Evolutionary conservation across 768 basidiomycete species (phyloP).

Genomic region (Termitomyces sp.): DNA sequence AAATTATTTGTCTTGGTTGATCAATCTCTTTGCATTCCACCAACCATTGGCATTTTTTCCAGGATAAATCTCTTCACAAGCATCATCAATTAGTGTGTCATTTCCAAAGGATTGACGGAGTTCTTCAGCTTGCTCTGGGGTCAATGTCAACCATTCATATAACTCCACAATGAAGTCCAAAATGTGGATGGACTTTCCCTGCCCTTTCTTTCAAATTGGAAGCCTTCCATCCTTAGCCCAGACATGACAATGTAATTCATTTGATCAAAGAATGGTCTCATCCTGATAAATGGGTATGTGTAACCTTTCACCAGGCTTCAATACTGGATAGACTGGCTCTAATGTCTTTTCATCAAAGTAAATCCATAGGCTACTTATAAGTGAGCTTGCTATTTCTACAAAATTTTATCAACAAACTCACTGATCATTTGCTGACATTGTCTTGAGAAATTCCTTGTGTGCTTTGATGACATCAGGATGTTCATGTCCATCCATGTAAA

Average conservation of each 20-base stretch:
- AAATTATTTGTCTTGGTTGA: constrained; percentile 6
- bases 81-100: constrained; percentile 11
- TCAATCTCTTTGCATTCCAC: constrained; percentile 19
- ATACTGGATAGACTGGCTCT: background rate
- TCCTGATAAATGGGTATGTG: background rate
- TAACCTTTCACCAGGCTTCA: background rate
- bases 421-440: constrained; percentile 2
- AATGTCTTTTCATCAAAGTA: background rate
- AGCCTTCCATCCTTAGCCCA: constrained; percentile 1
- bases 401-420: background rate
- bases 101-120: background rate
- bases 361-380: background rate
- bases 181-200: no score
- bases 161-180: no score
- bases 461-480: constrained; percentile 24
- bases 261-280: background rate
- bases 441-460: constrained; percentile 10
- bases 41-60: constrained; percentile 17
- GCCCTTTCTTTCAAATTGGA: constrained; percentile 12
- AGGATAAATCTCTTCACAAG: constrained; percentile 17
- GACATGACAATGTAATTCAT: background rate
- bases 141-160: constrained; percentile 1
- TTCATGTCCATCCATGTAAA: constrained; percentile 27
- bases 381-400: background rate
- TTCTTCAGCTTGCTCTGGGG: background rate